Conservation (phyloP, 495 filamentous ascomycete genomes). For the Echria macrotheca region DNA sequence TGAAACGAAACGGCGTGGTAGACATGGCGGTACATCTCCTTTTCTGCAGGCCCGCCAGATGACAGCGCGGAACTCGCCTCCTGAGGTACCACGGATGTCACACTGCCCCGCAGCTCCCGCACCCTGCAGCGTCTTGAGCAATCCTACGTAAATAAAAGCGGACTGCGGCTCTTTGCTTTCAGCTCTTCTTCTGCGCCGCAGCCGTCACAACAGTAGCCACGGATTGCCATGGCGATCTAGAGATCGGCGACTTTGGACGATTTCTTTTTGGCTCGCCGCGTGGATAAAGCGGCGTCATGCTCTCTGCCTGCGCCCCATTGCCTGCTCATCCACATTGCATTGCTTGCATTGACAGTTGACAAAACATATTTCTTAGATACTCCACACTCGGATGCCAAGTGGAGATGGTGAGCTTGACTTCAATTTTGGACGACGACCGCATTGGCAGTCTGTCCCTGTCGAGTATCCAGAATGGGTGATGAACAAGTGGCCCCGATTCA, state of each 20-base stretch:
- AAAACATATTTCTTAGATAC: too few species aligned
- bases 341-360: too few species aligned
- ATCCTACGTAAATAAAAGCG: neutral
- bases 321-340: too few species aligned
- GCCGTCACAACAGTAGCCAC: too few species aligned
- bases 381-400: too few species aligned
- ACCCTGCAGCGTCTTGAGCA: neutral
- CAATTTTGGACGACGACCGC: too few species aligned
- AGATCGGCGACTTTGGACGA: neutral
- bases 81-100: neutral
- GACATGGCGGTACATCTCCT: neutral
- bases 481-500: too few species aligned
- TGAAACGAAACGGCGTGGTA: conserved; percentile 12
- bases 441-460: too few species aligned
- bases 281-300: conserved; percentile 1
- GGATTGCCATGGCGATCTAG: neutral
- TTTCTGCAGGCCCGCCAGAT: neutral
- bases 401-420: too few species aligned
- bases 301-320: neutral
- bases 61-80: neutral
- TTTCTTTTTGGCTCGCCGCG: conserved; percentile 1
- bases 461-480: too few species aligned
- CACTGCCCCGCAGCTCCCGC: neutral
- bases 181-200: too few species aligned
- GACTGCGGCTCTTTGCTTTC: conserved; percentile 3